These are phyloP conservation scores for Patellifolia procumbens DNA, from an alignment of 179 eudicot species.

Conservation along the genomic window DNA sequence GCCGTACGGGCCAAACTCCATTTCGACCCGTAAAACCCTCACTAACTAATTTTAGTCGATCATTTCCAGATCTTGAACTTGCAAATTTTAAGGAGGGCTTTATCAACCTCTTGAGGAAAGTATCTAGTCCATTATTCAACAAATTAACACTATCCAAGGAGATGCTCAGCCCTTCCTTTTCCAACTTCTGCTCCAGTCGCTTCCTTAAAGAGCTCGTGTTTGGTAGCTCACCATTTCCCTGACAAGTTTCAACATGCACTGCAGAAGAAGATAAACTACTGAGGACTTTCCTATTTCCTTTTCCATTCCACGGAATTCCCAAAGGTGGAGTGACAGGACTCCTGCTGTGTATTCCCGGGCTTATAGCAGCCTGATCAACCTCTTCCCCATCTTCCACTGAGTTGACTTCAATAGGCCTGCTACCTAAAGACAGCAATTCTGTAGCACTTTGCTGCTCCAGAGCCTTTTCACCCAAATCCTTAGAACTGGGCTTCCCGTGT, in stretches of 20 bases:
- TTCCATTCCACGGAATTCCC: slow-evolving; percentile 54
- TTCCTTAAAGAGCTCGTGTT: slow-evolving; percentile 47
- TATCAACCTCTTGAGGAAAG: slow-evolving; percentile 54
- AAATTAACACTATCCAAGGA: slow-evolving; percentile 58
- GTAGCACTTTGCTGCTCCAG: slow-evolving; percentile 70
- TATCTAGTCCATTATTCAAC: slow-evolving; percentile 62
- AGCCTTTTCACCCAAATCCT: slow-evolving; percentile 41
- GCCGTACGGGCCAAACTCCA: slow-evolving; percentile 34
- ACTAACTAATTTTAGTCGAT: slow-evolving; percentile 20
- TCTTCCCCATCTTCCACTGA: slow-evolving; percentile 87
- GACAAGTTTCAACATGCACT: slow-evolving; percentile 40
- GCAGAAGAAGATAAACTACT: slow-evolving; percentile 29
- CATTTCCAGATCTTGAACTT: slow-evolving; percentile 37
- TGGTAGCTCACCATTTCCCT: slow-evolving; percentile 47
- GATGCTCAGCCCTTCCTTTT: slow-evolving; percentile 47
- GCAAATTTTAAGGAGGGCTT: slow-evolving; percentile 52
- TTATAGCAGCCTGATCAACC: slow-evolving; percentile 67
- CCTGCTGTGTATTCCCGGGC: slow-evolving; percentile 54
- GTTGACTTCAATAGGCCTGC: slow-evolving; percentile 66
- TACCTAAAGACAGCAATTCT: slow-evolving; percentile 65
- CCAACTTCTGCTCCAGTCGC: slow-evolving; percentile 53
- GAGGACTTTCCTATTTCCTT: slow-evolving; percentile 50
- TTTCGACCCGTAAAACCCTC: slow-evolving; percentile 29
- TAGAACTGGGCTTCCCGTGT: slow-evolving; percentile 52
- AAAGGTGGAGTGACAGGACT: slow-evolving; percentile 70